phyloP scores from a whole-genome alignment of 306 rosid species.

The Dryas drummondii region DNA sequence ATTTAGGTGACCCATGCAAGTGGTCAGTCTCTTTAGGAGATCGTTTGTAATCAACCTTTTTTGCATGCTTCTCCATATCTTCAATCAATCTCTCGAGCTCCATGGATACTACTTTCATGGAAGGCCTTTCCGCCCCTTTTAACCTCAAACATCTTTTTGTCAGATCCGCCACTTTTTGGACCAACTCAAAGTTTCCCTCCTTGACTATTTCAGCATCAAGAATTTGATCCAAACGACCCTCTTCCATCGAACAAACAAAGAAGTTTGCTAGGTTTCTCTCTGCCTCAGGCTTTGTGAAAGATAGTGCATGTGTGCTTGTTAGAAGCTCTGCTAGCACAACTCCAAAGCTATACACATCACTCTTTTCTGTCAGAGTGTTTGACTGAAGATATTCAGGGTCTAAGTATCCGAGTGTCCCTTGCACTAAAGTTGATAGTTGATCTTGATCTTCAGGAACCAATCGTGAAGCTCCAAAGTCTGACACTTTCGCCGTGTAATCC shows the following conservation, averaged over 20 bases:
- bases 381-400: conserved; percentile 26
- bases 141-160: not conserved
- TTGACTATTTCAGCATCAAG: not conserved
- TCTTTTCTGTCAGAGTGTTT: conserved; percentile 22
- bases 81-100: not conserved
- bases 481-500: no score
- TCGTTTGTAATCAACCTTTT: not conserved
- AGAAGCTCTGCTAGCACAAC: conserved; percentile 31
- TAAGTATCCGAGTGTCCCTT: conserved; percentile 25
- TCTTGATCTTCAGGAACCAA: no score
- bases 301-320: conserved; percentile 4
- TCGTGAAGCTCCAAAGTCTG: no score
- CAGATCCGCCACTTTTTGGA: not conserved
- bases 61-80: not conserved
- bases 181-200: not conserved
- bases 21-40: not conserved
- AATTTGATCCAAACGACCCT: not conserved
- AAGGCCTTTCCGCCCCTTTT: conserved; percentile 15
- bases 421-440: conserved; percentile 18
- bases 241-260: not conserved
- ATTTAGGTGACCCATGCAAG: not conserved
- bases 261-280: not conserved
- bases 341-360: conserved; percentile 31
- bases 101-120: conserved; percentile 7
- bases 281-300: not conserved